Evolutionary conservation across 2,329 filamentous ascomycete genomes (phyloP).

Genomic region (Nothopassalora personata): DNA sequence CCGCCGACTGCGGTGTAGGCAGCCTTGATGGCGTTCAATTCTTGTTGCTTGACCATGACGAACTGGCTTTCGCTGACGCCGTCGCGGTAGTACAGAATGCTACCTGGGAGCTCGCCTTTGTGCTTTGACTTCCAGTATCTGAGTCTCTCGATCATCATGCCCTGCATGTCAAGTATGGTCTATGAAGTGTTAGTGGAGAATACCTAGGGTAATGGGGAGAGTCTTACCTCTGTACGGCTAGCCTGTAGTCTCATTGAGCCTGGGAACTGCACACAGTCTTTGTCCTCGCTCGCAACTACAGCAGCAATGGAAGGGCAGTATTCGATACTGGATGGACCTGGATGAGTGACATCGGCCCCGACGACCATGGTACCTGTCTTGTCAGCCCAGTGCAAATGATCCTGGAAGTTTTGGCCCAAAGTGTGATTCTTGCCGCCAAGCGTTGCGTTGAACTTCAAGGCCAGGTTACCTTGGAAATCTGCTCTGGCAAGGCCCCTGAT

Average conservation of each 20-base stretch:
- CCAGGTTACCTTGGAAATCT: slow-evolving; percentile 2
- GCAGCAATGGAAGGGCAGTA: slow-evolving; percentile 11
- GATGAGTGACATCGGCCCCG: slow-evolving; percentile 41
- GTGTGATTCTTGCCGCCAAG: slow-evolving; percentile 1
- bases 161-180: background rate
- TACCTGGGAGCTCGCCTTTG: slow-evolving; percentile 1
- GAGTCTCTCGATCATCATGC: slow-evolving; percentile 4
- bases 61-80: slow-evolving; percentile 35
- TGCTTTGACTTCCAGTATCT: background rate
- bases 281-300: slow-evolving; percentile 14
- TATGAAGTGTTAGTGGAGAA: background rate
- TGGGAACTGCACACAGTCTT: slow-evolving; percentile 26
- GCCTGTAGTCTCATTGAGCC: slow-evolving; percentile 27
- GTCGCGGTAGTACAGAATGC: slow-evolving; percentile 34
- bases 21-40: slow-evolving; percentile 2
- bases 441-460: slow-evolving; percentile 5
- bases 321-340: slow-evolving; percentile 19
- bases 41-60: background rate
- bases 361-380: slow-evolving; percentile 29
- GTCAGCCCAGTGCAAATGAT: background rate
- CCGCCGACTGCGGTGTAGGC: background rate
- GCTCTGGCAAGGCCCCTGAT: background rate
- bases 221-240: slow-evolving; percentile 2
- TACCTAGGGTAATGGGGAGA: background rate
- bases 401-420: background rate